Base-by-base conservation (phyloP, 176 grass and related monocot genomes). In the Aechmea fasciata region DNA sequence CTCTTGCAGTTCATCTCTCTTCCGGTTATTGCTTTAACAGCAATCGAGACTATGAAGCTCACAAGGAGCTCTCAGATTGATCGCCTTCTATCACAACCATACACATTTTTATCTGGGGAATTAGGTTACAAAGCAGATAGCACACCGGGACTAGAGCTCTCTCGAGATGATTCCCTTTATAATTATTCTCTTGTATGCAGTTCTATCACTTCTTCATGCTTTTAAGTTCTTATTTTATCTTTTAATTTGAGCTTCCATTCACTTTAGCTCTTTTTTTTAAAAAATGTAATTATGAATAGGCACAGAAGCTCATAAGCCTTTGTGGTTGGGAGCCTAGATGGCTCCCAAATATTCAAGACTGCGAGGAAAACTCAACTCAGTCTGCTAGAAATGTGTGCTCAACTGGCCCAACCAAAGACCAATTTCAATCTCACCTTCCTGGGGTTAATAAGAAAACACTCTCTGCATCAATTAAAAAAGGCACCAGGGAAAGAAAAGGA, bases 291-390 rank as follows among this genome's bases (percentile, higher is more conserved):
- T 71, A 4, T 83, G 74, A 67, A 67, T 73, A 99, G 94, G 86
- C 84, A 11, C 87, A 90, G 75, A 99, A 90, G 80, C 84, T 99
- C 80, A 99, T 99, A 76, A 90, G 94, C 69, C 77, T 99, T 29
- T 99, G 94, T 85, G 94, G 94, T 71, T 99, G 94, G 94, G 94
- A 99, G 72, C 89, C 89, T 69, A 90, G 94, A 82, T 99, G 94
- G 89, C 89, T 93, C 79, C 87, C 94, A 83, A 92, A 90, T 79
- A 64, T 97, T 71, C 94, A 97, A 79, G 94, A 97, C 72, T 97
- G 84, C 59, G 94, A 97, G 85, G 94, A 97, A 77, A 93, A 97
- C 54, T 97, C 94, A 77, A 83, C 80, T 24, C 86, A 79, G 70
- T 90, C 93, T 19, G 85, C 89, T 75, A 91, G 77, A 83, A 77